These are phyloP conservation scores for Neurospora hispaniola DNA, from an alignment of 495 filamentous ascomycete genomes.

Conservation along the genomic window DNA sequence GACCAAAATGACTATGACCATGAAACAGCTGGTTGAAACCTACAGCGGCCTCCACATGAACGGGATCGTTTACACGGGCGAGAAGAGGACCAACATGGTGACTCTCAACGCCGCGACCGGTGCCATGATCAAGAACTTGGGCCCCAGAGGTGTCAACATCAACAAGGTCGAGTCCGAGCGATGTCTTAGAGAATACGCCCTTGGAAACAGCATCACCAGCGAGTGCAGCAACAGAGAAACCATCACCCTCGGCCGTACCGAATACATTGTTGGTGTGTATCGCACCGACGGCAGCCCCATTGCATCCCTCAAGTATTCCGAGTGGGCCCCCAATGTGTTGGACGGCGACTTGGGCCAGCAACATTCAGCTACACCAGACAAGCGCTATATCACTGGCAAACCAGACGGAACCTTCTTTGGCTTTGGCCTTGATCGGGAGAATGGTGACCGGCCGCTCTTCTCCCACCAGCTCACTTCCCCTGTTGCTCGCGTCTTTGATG, in stretches of 20 bases:
- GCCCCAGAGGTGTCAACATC: constrained; percentile 29
- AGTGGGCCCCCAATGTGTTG: constrained; percentile 89
- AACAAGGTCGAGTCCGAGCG: constrained; percentile 39
- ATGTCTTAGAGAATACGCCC: constrained; percentile 49
- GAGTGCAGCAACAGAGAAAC: constrained; percentile 63
- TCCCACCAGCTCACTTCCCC: constrained; percentile 65
- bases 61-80: constrained; percentile 75
- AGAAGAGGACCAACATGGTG: constrained; percentile 81
- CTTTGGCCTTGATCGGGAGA: constrained; percentile 51
- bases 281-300: constrained; percentile 65
- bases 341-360: constrained; percentile 81
- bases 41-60: constrained; percentile 54
- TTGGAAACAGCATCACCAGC: constrained; percentile 52
- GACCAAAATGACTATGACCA: constrained; percentile 70
- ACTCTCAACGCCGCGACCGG: constrained; percentile 81
- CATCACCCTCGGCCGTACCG: constrained; percentile 70
- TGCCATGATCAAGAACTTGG: constrained; percentile 48
- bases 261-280: constrained; percentile 80
- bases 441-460: constrained; percentile 26
- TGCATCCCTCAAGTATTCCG: constrained; percentile 84
- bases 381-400: constrained; percentile 76
- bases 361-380: constrained; percentile 68
- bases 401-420: constrained; percentile 82
- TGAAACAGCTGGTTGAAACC: constrained; percentile 72
- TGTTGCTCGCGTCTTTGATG: constrained; percentile 84